Evolutionary conservation across 2,329 filamentous ascomycete genomes (phyloP).

Genomic region (Trichophyton equinum): DNA sequence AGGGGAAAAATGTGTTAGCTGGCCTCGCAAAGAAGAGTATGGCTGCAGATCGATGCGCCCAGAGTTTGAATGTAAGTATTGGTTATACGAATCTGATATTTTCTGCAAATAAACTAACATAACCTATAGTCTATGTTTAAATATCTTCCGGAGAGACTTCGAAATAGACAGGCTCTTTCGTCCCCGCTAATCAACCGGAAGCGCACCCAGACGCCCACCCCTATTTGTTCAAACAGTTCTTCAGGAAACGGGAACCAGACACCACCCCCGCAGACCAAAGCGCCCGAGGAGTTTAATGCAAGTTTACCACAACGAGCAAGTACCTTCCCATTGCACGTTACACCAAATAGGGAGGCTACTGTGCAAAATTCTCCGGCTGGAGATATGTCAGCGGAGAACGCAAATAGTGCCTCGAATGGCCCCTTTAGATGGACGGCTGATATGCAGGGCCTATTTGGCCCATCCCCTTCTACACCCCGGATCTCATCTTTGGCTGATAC

Average conservation of each 20-base stretch:
- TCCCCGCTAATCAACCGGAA: constrained; percentile 37
- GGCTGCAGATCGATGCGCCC: constrained; percentile 76
- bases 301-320: constrained; percentile 24
- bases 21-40: constrained; percentile 70
- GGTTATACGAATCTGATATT: not conserved
- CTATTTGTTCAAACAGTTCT: constrained; percentile 5
- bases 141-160: constrained; percentile 61
- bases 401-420: constrained; percentile 4
- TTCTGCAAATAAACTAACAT: constrained; percentile 6
- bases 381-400: constrained; percentile 24
- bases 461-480: constrained; percentile 7
- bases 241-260: constrained; percentile 13
- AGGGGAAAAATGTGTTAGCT: constrained; percentile 70
- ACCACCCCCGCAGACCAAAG: constrained; percentile 14
- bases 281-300: constrained; percentile 9
- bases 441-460: not conserved
- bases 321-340: constrained; percentile 28
- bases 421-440: not conserved
- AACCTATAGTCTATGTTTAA: constrained; percentile 60
- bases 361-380: constrained; percentile 10
- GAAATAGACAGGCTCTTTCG: constrained; percentile 39
- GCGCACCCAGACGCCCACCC: constrained; percentile 21
- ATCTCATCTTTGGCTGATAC: constrained; percentile 7
- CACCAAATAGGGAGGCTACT: constrained; percentile 7
- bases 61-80: constrained; percentile 56